Conservation (phyloP, 1,284 basidiomycete genomes). For the Wolfiporia cocos region DNA sequence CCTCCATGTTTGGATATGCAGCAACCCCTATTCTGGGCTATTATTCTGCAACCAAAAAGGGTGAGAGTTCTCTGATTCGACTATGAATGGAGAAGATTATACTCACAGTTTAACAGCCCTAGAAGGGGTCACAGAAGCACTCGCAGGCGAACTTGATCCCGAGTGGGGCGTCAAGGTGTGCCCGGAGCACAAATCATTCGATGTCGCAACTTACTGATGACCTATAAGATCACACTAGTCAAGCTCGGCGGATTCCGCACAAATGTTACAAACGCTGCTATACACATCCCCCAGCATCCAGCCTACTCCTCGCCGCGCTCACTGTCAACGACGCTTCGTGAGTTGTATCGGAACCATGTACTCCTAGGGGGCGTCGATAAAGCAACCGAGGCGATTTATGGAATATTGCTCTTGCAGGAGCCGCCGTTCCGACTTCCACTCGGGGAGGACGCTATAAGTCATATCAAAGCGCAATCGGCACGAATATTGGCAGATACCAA, state of each 20-base stretch:
- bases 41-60: constrained; percentile 26
- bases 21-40: constrained; percentile 21
- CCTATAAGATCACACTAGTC: constrained; percentile 11
- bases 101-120: constrained; percentile 5
- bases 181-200: too few species aligned
- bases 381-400: constrained; percentile 8
- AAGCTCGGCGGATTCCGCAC: constrained; percentile 13
- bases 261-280: constrained; percentile 2
- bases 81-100: too few species aligned
- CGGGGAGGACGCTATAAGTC: constrained; percentile 5
- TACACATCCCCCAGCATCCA: constrained; percentile 6
- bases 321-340: background rate
- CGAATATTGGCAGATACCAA: too few species aligned
- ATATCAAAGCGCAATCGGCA: constrained; percentile 1
- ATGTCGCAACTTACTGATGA: too few species aligned
- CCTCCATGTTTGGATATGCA: constrained; percentile 22
- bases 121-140: constrained; percentile 27
- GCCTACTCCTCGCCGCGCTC: constrained; percentile 11
- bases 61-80: background rate
- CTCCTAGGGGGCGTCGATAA: constrained; percentile 8
- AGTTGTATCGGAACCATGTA: background rate
- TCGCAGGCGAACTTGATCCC: constrained; percentile 29
- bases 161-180: constrained; percentile 36
- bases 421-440: constrained; percentile 12
- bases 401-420: constrained; percentile 3